A percentile compares a stretch with the other conserved stretches of the same genome.
Conservation (phyloP, 2,329 filamentous ascomycete genomes). For the Claviceps purpurea region DNA sequence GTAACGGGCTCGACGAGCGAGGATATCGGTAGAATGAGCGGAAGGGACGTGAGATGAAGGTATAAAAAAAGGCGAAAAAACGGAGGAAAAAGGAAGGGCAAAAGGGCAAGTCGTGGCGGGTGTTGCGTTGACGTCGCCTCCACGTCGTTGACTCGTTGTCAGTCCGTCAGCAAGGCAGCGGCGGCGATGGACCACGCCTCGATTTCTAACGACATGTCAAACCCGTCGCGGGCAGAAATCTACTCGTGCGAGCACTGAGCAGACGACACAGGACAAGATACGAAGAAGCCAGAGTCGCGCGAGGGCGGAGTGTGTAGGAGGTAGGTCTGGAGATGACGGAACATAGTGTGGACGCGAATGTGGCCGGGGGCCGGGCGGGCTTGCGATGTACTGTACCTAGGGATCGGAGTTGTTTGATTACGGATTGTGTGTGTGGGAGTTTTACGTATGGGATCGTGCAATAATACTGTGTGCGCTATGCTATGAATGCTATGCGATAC, state of each 20-base stretch:
- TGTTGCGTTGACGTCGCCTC: neutral
- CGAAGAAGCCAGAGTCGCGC: neutral
- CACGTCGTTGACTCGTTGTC: neutral
- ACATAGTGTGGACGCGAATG: no score
- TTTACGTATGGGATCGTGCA: no score
- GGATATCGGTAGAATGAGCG: conserved; percentile 8
- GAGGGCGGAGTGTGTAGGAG: neutral
- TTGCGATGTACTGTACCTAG: no score
- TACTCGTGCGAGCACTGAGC: no score
- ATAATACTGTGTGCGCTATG: no score
- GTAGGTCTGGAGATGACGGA: neutral
- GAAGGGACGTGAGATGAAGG: neutral
- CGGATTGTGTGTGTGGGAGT: no score
- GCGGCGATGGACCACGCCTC: neutral
- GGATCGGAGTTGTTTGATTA: no score
- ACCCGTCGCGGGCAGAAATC: no score
- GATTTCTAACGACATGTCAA: no score
- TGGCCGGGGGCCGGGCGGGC: no score
- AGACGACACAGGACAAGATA: neutral
- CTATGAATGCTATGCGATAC: no score
- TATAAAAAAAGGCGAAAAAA: neutral
- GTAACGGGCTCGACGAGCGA: conserved; percentile 45
- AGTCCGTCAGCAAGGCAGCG: neutral
- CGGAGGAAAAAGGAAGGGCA: neutral
- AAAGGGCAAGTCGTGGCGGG: neutral